phyloP scores from a whole-genome alignment of 768 basidiomycete genomes.

The Boletus pseudo-olivaceus region DNA sequence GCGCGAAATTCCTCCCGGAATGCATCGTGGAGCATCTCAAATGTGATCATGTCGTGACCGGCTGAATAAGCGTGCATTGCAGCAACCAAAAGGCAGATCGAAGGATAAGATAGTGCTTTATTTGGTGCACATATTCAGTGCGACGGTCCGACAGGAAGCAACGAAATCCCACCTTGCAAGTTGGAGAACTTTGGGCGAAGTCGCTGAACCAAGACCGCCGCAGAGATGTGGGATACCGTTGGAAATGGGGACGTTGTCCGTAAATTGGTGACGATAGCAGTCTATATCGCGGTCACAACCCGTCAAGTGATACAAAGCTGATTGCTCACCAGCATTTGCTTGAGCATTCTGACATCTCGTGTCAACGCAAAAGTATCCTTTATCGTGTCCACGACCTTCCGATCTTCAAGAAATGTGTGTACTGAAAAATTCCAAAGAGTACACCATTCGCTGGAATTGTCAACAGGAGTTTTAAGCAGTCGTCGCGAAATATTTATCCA shows the following conservation, averaged over 20 bases:
- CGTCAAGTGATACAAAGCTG: not conserved
- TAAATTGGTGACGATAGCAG: slow-evolving; percentile 42
- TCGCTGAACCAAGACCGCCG: slow-evolving; percentile 50
- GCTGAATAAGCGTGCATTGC: slow-evolving; percentile 70
- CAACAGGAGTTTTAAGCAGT: slow-evolving; percentile 37
- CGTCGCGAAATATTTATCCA: slow-evolving; percentile 51
- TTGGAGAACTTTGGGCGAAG: slow-evolving; percentile 50
- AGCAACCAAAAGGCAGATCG: slow-evolving; percentile 82
- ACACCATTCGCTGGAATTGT: slow-evolving; percentile 50
- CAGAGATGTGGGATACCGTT: slow-evolving; percentile 40
- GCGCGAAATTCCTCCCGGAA: slow-evolving; percentile 74
- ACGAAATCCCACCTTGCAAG: slow-evolving; percentile 46
- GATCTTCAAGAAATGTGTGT: slow-evolving; percentile 53
- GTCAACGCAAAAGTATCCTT: slow-evolving; percentile 60
- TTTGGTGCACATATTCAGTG: not conserved
- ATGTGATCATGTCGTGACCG: slow-evolving; percentile 80
- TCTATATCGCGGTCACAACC: slow-evolving; percentile 34
- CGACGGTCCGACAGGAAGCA: not conserved
- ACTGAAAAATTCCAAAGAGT: slow-evolving; percentile 55
- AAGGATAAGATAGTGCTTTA: slow-evolving; percentile 72
- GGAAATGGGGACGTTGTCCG: slow-evolving; percentile 53
- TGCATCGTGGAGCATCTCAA: slow-evolving; percentile 83
- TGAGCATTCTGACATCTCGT: slow-evolving; percentile 56
- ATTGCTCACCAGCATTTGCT: slow-evolving; percentile 56
- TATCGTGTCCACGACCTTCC: slow-evolving; percentile 41